A percentile compares a stretch with the other conserved stretches of the same genome.
Conservation (phyloP, 202 grass and related monocot genomes). For the Eragrostis tef region DNA sequence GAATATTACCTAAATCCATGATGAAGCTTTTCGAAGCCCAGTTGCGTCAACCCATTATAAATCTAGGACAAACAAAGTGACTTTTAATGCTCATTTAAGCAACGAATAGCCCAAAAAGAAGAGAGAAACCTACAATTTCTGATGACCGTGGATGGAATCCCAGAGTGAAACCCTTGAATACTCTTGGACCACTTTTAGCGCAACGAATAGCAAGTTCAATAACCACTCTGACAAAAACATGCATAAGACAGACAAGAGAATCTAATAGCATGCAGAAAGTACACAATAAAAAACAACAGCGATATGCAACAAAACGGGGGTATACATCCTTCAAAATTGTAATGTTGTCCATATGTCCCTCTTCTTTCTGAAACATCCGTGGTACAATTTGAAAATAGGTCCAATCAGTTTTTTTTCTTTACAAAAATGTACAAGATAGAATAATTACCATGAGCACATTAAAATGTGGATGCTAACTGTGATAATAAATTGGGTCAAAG, state of each 20-base stretch:
- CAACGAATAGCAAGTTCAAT: constrained; percentile 85
- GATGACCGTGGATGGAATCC: constrained; percentile 85
- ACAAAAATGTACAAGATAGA: background rate
- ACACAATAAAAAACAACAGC: constrained; percentile 4
- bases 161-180: constrained; percentile 87
- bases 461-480: background rate
- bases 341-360: background rate
- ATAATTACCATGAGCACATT: background rate
- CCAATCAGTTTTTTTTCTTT: background rate
- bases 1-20: constrained; percentile 66
- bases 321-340: background rate
- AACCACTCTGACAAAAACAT: constrained; percentile 56
- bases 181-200: constrained; percentile 65
- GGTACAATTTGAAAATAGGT: background rate
- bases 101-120: constrained; percentile 15
- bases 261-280: background rate
- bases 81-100: constrained; percentile 19
- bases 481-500: background rate
- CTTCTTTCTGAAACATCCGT: constrained; percentile 3
- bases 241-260: background rate
- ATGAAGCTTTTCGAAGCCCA: constrained; percentile 79
- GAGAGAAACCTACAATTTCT: constrained; percentile 67
- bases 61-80: constrained; percentile 64
- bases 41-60: constrained; percentile 86
- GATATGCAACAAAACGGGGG: background rate